Evolutionary conservation across 345 rosid genomes (phyloP), one percentile per base, ranked within the genome.

Genomic region (Hibiscus trionum): DNA sequence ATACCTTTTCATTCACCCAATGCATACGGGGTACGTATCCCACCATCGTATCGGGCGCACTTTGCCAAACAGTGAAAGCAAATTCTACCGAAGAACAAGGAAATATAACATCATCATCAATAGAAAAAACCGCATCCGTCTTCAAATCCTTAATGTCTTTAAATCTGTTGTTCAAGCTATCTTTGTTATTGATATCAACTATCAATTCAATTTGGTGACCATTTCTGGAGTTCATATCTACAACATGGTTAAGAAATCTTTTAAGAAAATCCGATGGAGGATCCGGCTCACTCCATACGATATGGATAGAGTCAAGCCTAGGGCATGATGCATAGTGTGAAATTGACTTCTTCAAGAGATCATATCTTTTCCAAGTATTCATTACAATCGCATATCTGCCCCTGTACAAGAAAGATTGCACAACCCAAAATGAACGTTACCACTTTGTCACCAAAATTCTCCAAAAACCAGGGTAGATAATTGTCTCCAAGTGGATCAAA

Each of bases 261-360:
- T 79, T 70, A 67, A 94, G 96, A 70, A 87, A 88, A 47, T 84
- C 84, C 11, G 96, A 84, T 26, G 98, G 98, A 80, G 95, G 95
- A 66, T 84, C 82, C 39, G 97, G 98, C 77, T 94, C 98, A 67
- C 97, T 94, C 98, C 98, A 94, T n/a, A 94, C 90, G 53, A 94
- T 80, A 79, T 91, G 98, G 57, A 94, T 84, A 42, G 98, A 90
- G 49, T 85, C 84, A 24, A 94, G 90, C 72, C 91, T 88, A 5
- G 80, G 73, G 70, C 98, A 94, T 19, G 88, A 73, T 10, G 93
- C 80, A 68, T 91, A 94, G 72, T 94, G 98, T 7, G 95, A 81
- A 73, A 94, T 81, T 21, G 97, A 94, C 77, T 86, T 81, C 91
- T 88, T 90, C 77, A 94, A 77, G 17, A 94, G 90, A 86, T 91